A percentile compares a stretch with the other conserved stretches of the same genome.
These are phyloP conservation scores for Psilocybe cyanescens DNA, from an alignment of 768 basidiomycete genomes.

Conservation along the genomic window DNA sequence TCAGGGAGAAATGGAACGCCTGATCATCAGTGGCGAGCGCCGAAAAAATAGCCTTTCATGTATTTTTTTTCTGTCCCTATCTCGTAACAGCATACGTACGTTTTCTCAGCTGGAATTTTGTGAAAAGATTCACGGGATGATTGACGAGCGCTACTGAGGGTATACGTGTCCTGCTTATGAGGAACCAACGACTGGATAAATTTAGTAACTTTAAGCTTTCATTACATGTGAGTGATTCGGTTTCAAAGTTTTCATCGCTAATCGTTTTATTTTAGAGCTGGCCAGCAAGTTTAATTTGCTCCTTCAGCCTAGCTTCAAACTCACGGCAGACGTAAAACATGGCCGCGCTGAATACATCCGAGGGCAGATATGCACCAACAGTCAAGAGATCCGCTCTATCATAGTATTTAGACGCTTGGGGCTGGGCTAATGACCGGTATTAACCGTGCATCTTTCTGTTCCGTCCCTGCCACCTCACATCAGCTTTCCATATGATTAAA, in stretches of 20 bases:
- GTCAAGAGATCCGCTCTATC: background rate
- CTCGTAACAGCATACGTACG: background rate
- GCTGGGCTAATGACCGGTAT: background rate
- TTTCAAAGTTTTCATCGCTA: background rate
- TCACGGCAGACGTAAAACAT: background rate
- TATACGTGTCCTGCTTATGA: too few relatives aligned
- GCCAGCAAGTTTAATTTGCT: background rate
- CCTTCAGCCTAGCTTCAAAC: background rate
- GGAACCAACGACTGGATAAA: background rate
- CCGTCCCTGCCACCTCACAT: background rate
- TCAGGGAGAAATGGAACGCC: background rate
- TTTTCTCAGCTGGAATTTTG: background rate
- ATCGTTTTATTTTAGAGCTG: background rate
- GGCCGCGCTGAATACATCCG: background rate
- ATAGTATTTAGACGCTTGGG: too few relatives aligned
- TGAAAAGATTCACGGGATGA: background rate
- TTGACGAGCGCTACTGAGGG: background rate
- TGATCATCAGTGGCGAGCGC: slow-evolving; percentile 2
- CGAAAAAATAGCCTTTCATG: slow-evolving; percentile 5
- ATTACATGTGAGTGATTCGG: background rate
- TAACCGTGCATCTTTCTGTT: background rate
- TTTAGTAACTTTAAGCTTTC: background rate
- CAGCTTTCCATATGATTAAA: background rate
- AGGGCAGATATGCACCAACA: background rate
- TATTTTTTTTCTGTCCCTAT: background rate